Percentiles rank a stretch among this genome's conserved stretches.
Conservation (phyloP, 2,329 filamentous ascomycete species). For the Blastomyces percursus region DNA sequence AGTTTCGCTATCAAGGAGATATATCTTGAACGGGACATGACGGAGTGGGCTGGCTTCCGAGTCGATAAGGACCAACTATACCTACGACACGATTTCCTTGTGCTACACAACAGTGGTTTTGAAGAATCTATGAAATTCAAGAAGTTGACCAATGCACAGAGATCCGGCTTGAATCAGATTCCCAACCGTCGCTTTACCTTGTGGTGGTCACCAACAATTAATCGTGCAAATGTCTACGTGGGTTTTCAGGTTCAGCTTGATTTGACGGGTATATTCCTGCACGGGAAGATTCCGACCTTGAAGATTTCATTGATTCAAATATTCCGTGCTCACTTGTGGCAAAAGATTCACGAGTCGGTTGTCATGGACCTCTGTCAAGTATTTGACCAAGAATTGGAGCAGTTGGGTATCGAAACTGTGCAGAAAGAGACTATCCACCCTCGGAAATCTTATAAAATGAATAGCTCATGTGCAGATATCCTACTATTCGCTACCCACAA, state of each 20-base stretch:
- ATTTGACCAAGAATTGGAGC: slow-evolving; percentile 93
- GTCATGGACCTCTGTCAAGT: slow-evolving; percentile 99
- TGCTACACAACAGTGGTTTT: slow-evolving; percentile 34
- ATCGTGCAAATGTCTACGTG: slow-evolving; percentile 93
- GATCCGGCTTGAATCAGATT: slow-evolving; percentile 95
- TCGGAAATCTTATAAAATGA: slow-evolving; percentile 99
- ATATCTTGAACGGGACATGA: slow-evolving; percentile 32
- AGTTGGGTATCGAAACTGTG: slow-evolving; percentile 89
- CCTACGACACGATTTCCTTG: slow-evolving; percentile 39
- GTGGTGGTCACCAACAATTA: slow-evolving; percentile 94
- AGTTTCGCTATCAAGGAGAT: slow-evolving; percentile 36
- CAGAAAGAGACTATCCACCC: slow-evolving; percentile 99
- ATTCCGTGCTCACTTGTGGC: slow-evolving; percentile 98
- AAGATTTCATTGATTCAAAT: slow-evolving; percentile 99
- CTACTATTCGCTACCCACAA: slow-evolving; percentile 95
- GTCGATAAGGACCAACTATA: slow-evolving; percentile 43
- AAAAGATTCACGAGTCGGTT: slow-evolving; percentile 97
- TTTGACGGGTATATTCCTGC: slow-evolving; percentile 95
- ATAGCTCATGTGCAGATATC: slow-evolving; percentile 96
- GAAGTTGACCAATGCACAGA: slow-evolving; percentile 93
- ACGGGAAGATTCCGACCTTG: slow-evolving; percentile 95
- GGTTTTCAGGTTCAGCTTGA: slow-evolving; percentile 99
- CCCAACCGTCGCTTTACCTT: slow-evolving; percentile 96
- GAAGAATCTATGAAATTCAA: slow-evolving; percentile 81
- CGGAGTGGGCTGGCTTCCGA: slow-evolving; percentile 42